Conservation (phyloP, 306 rosid genomes). For the Fagus sylvatica region DNA sequence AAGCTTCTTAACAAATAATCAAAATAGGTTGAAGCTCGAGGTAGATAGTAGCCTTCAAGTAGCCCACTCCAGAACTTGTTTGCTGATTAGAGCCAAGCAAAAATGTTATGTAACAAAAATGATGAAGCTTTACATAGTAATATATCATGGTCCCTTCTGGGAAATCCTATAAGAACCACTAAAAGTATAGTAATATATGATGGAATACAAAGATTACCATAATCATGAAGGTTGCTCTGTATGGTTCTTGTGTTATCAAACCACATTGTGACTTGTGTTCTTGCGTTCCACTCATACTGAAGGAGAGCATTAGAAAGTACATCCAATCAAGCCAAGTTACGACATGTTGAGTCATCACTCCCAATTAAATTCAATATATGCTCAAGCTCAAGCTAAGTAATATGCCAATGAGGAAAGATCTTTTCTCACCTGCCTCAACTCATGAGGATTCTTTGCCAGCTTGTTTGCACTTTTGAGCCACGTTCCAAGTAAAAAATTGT, state of each 20-base stretch:
- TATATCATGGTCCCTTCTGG: background rate
- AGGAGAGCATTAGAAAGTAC: slow-evolving; percentile 7
- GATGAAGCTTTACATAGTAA: background rate
- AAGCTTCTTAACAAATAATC: slow-evolving; percentile 57
- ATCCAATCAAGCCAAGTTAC: background rate
- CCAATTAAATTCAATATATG: background rate
- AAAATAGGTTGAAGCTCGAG: slow-evolving; percentile 77
- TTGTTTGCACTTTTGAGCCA: slow-evolving; percentile 92
- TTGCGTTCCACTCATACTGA: slow-evolving; percentile 98
- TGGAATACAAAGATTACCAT: slow-evolving; percentile 51
- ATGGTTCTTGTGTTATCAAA: slow-evolving; percentile 64
- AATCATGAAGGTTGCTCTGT: slow-evolving; percentile 89
- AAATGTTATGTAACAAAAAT: background rate
- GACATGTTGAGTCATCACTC: background rate
- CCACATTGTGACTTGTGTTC: slow-evolving; percentile 97
- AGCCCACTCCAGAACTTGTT: slow-evolving; percentile 90
- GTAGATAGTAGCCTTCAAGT: slow-evolving; percentile 72
- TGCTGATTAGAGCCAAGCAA: slow-evolving; percentile 39
- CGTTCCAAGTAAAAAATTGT: slow-evolving; percentile 84
- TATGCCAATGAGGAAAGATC: background rate
- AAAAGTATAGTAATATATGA: background rate
- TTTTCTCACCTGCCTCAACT: slow-evolving; percentile 63
- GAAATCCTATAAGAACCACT: slow-evolving; percentile 14
- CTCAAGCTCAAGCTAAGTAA: slow-evolving; percentile 12
- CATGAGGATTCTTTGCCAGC: slow-evolving; percentile 57